Evolutionary conservation across 2,329 filamentous ascomycete species (phyloP), one percentile per base, ranked within the genome.

Genomic region (Dothideomycetes sp.): DNA sequence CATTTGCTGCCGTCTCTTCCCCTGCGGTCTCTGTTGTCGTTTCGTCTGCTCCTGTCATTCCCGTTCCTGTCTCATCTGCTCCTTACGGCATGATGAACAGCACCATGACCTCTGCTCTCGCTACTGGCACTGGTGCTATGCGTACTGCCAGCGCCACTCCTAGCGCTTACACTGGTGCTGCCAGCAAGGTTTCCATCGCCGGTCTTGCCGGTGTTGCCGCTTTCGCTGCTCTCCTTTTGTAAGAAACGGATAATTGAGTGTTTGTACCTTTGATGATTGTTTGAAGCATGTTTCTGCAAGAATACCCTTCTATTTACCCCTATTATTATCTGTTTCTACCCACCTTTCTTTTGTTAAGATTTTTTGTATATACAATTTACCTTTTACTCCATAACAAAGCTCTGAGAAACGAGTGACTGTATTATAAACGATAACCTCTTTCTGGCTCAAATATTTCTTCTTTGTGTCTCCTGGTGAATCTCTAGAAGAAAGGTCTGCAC

Each of bases 191-290:
- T 23, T 24, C 24, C 18, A 34, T 23, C 23, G 41, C 33, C 29
- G 34, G 38, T 24, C 25, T 41, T 17, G 38, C 34, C 20, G 41
- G 41, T 35, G 22, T 33, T 10, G 41, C 30, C 13, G 41, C 41
- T 25, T 25, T 44, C 16, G 33, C 30, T 13, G 41, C 34, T 39
- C 39, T 44, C 34, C 33, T 39, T 37, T 12, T 44, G 15, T 44
- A 44, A 38, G 28, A 7, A 25, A 27, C 27, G n/a, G 28, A 34
- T 30, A 22, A 43, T 31, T 16, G 23, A 13, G 16, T 20, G 18
- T n/a, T n/a, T n/a, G 11, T n/a, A 39, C 27, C 17, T 19, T 18
- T 27, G 37, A 19, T 15, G 37, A 27, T n/a, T n/a, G n/a, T 37
- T 27, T 32, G 33, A 43, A 32, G 41, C 32, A 22, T 25, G 13